These are phyloP conservation scores for Phyllachora maydis DNA, from an alignment of 2,329 filamentous ascomycete species.

Conservation along the genomic window DNA sequence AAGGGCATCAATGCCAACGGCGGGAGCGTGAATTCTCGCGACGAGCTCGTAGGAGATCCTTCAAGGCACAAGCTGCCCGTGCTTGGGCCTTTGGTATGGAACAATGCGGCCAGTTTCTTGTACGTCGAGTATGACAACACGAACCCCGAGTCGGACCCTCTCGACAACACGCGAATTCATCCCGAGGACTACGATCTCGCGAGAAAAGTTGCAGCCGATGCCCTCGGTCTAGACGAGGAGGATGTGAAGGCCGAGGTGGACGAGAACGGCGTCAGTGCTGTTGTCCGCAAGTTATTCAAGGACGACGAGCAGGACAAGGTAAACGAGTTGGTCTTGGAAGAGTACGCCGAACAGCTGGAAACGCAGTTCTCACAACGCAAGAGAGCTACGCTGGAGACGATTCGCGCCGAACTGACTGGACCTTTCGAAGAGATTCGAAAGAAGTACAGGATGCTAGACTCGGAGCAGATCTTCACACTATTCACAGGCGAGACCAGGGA, in stretches of 20 bases:
- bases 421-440: slow-evolving; percentile 89
- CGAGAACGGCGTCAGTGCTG: slow-evolving; percentile 72
- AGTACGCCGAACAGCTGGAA: slow-evolving; percentile 91
- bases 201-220: slow-evolving; percentile 95
- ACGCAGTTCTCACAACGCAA: slow-evolving; percentile 86
- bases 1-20: slow-evolving; percentile 89
- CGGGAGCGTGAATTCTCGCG: slow-evolving; percentile 63
- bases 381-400: slow-evolving; percentile 87
- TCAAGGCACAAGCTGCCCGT: slow-evolving; percentile 60
- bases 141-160: slow-evolving; percentile 66
- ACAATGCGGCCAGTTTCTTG: slow-evolving; percentile 91
- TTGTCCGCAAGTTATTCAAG: slow-evolving; percentile 86
- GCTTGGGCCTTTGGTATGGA: slow-evolving; percentile 80
- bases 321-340: slow-evolving; percentile 87
- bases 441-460: slow-evolving; percentile 47
- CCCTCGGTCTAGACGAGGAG: slow-evolving; percentile 88
- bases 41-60: slow-evolving; percentile 74
- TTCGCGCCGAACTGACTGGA: slow-evolving; percentile 76
- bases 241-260: slow-evolving; percentile 90
- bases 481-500: slow-evolving; percentile 83
- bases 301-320: slow-evolving; percentile 88
- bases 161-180: slow-evolving; percentile 93
- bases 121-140: slow-evolving; percentile 76
- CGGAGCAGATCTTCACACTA: slow-evolving; percentile 85
- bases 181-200: slow-evolving; percentile 97